These are phyloP conservation scores for Russula virescens DNA, from an alignment of 768 basidiomycete species.

Conservation along the genomic window DNA sequence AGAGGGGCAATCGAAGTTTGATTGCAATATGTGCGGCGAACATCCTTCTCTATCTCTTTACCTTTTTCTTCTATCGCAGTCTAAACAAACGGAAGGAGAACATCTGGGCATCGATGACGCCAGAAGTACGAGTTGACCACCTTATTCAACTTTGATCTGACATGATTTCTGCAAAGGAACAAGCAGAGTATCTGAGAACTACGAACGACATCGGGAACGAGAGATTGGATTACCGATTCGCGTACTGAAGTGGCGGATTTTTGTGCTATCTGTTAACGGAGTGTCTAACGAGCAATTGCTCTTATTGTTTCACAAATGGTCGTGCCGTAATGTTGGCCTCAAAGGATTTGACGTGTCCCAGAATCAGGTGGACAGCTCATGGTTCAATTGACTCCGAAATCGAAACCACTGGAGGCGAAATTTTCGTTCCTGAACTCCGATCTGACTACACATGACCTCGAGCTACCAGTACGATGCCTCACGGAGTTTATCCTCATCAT, in stretches of 20 bases:
- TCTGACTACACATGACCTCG: no score
- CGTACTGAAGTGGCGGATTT: constrained; percentile 32
- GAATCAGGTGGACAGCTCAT: no score
- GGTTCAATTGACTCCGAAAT: no score
- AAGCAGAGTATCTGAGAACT: constrained; percentile 50
- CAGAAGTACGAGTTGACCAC: constrained; percentile 34
- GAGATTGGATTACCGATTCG: constrained; percentile 58
- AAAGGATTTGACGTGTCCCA: no score
- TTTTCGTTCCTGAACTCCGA: no score
- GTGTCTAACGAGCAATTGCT: not conserved
- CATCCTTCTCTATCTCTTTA: constrained; percentile 44
- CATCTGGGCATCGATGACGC: constrained; percentile 47
- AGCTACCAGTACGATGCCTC: no score
- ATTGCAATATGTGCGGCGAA: constrained; percentile 52
- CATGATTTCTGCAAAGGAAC: constrained; percentile 36
- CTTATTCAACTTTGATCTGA: not conserved
- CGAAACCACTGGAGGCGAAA: no score
- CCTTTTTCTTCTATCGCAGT: constrained; percentile 50
- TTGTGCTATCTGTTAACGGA: not conserved
- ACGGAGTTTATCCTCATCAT: not conserved
- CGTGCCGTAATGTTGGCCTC: not conserved
- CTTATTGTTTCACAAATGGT: not conserved
- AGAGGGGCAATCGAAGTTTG: constrained; percentile 51
- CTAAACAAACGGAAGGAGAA: constrained; percentile 45
- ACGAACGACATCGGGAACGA: constrained; percentile 59